Evolutionary conservation across 2,329 filamentous ascomycete species (phyloP).

Genomic region (Sclerotinia sclerotiorum): DNA sequence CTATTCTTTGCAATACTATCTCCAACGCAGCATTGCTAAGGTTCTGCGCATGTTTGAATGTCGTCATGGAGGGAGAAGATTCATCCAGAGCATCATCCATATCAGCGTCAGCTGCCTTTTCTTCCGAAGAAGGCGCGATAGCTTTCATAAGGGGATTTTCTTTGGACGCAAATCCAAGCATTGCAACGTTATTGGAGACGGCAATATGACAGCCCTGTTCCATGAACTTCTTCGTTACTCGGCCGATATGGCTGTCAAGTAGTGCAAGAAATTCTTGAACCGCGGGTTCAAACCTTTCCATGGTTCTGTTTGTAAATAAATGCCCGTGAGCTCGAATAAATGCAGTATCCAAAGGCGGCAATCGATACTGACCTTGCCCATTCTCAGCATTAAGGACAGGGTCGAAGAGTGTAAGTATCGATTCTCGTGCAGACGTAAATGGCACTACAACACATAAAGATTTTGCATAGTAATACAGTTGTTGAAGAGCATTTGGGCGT

Average conservation of each 20-base stretch:
- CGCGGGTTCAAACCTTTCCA: slow-evolving; percentile 49
- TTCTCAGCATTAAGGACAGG: slow-evolving; percentile 49
- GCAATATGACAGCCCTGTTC: slow-evolving; percentile 57
- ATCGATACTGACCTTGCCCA: slow-evolving; percentile 42
- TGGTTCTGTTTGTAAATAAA: slow-evolving; percentile 55
- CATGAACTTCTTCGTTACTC: slow-evolving; percentile 46
- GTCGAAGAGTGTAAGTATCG: slow-evolving; percentile 67
- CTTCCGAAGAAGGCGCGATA: slow-evolving; percentile 23
- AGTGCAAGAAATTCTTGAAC: slow-evolving; percentile 51
- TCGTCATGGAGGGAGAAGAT: slow-evolving; percentile 10
- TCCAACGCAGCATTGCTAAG: slow-evolving; percentile 26
- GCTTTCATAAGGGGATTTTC: slow-evolving; percentile 37
- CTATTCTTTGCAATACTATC: slow-evolving; percentile 30
- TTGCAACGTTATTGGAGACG: slow-evolving; percentile 45
- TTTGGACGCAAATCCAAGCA: slow-evolving; percentile 38
- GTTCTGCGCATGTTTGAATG: slow-evolving; percentile 27
- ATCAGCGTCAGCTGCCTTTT: slow-evolving; percentile 23
- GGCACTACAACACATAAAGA: slow-evolving; percentile 58
- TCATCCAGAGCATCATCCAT: slow-evolving; percentile 24
- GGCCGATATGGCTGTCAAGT: slow-evolving; percentile 59
- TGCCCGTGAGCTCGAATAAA: slow-evolving; percentile 66
- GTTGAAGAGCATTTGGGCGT: slow-evolving; percentile 65
- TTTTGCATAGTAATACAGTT: slow-evolving; percentile 72
- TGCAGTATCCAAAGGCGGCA: slow-evolving; percentile 53
- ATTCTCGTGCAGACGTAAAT: slow-evolving; percentile 68